Base-by-base conservation (phyloP, 305 asterid species). In the Fraxinus nigra region DNA sequence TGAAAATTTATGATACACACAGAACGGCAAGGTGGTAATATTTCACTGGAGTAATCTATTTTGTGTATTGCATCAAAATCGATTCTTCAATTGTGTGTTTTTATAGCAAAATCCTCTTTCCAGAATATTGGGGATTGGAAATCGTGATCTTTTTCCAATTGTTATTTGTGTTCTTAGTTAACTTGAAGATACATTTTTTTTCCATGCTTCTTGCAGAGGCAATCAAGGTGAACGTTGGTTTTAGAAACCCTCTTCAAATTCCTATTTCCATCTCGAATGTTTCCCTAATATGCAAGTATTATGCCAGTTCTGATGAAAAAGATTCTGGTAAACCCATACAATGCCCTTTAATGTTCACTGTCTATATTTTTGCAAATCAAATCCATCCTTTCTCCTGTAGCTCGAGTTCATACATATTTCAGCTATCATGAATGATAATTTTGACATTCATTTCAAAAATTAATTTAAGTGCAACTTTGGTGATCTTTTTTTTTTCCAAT, bases 241-340 rank as follows among this genome's bases (percentile, higher is more conserved):
- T 97, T 83, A 91, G 82, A 85, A 97, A 97, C 87, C 99, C 99
- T 78, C 98, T 97, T 86, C 98, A 91, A 91, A 91, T 97, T 86
- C 95, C 98, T 84, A 81, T 97, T 82, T 87, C 98, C 26, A 82
- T 97, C 81, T 91, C 99, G 86, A 88, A 89, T 82, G 86, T 92
- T 85, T 87, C 97, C 77, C 89, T 97, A 79, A 85, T 93, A 83
- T 94, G 98, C 85, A 93, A 93, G 89, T 97, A 93, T 87, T 88
- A 93, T 80, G 82, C 83, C 78, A 84, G 75, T 72, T 51, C 85
- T 75, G 90, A 90, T 82, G 90, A 87, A 84, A 80, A 83, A n/a
- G 87, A 77, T 81, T 54, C 94, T 85, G 95, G 99, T 94, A 92
- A 22, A 79, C 72, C 79, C 56, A 81, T 78, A 26, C 35, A 11